phyloP scores from a whole-genome alignment of 371 early-diverging fungal genomes.

The Mucor saturninus region DNA sequence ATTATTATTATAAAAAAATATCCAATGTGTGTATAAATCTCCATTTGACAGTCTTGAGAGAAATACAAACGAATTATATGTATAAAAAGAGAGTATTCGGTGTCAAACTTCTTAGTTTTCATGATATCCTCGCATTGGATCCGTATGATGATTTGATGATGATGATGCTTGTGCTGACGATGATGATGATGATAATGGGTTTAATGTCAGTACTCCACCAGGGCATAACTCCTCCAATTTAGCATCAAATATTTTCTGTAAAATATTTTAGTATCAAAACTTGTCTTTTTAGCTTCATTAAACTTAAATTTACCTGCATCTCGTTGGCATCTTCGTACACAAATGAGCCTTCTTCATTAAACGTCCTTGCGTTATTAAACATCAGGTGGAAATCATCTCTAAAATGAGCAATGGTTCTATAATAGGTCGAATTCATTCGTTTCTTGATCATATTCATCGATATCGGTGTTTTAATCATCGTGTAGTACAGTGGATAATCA shows the following conservation, averaged over 20 bases:
- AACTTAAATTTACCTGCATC: constrained; percentile 36
- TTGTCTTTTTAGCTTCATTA: background rate
- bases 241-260: constrained; percentile 33
- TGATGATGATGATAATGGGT: no score
- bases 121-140: constrained; percentile 1
- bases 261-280: background rate
- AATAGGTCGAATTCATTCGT: constrained; percentile 59
- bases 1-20: background rate
- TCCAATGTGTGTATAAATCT: no score
- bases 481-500: constrained; percentile 87
- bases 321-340: constrained; percentile 81
- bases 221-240: constrained; percentile 32
- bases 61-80: no score
- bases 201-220: constrained; percentile 26
- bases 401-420: constrained; percentile 60
- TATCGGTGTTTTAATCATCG: constrained; percentile 83
- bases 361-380: constrained; percentile 84
- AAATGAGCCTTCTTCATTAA: constrained; percentile 79
- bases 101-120: background rate
- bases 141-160: background rate
- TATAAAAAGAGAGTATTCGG: no score
- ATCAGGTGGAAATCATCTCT: constrained; percentile 70
- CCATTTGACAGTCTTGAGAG: no score
- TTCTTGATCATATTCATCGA: constrained; percentile 75
- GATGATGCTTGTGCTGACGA: background rate